Percentiles rank a stretch among this genome's conserved stretches.
phyloP scores from a whole-genome alignment of 768 basidiomycete genomes.

The Macrolepiota albuminosa region DNA sequence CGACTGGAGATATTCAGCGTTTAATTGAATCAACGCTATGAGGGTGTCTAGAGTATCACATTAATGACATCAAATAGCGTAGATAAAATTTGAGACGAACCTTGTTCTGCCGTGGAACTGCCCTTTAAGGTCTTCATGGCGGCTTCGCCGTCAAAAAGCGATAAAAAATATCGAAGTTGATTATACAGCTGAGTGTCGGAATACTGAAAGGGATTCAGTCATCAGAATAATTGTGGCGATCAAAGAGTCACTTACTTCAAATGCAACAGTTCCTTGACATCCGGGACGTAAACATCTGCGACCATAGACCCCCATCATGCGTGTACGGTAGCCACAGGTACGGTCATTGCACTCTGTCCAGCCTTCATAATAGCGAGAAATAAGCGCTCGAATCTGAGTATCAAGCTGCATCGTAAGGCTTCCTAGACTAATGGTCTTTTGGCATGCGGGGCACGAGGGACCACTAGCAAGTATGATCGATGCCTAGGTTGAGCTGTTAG shows the following conservation, averaged over 20 bases:
- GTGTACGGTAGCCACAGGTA: constrained; percentile 78
- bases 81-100: constrained; percentile 21
- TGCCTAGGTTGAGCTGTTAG: constrained; percentile 36
- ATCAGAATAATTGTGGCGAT: background rate
- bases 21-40: constrained; percentile 39
- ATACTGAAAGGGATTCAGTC: constrained; percentile 6
- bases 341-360: constrained; percentile 87
- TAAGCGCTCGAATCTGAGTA: constrained; percentile 71
- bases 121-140: constrained; percentile 50
- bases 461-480: constrained; percentile 65
- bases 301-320: constrained; percentile 93
- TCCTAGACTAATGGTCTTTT: constrained; percentile 41
- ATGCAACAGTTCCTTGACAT: constrained; percentile 66
- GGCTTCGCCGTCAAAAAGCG: constrained; percentile 72
- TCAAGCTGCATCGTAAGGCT: constrained; percentile 86
- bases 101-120: constrained; percentile 27
- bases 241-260: constrained; percentile 53
- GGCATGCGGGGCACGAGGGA: constrained; percentile 66
- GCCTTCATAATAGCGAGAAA: constrained; percentile 81
- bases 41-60: constrained; percentile 47
- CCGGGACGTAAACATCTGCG: constrained; percentile 67
- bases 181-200: constrained; percentile 72
- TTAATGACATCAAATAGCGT: background rate
- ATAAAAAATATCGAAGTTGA: constrained; percentile 80
- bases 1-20: constrained; percentile 43